Percentiles rank a stretch among this genome's conserved stretches.
Conservation (phyloP, 1,139 yeast genomes). For the Keqinozyma sinolaborantium region DNA sequence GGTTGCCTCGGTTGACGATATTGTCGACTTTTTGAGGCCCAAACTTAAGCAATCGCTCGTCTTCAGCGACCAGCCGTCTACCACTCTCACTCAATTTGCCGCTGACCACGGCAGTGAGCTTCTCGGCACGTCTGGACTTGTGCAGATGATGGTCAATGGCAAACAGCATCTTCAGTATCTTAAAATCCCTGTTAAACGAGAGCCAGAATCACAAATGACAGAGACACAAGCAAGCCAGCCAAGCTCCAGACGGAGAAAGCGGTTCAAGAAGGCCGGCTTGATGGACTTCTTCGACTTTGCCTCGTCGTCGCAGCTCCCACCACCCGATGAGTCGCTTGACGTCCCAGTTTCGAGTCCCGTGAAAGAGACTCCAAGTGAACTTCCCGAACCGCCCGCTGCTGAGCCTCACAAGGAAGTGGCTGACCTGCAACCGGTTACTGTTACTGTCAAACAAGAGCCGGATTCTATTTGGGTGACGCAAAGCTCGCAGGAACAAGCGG, state of each 20-base stretch:
- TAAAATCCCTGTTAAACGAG: too few relatives aligned
- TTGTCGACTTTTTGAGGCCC: too few relatives aligned
- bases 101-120: background rate
- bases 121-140: background rate
- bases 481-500: too few relatives aligned
- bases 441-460: too few relatives aligned
- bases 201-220: too few relatives aligned
- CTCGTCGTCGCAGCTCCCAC: constrained; percentile 6
- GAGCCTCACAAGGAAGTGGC: too few relatives aligned
- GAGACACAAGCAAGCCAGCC: background rate
- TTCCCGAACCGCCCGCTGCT: too few relatives aligned
- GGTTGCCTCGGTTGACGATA: too few relatives aligned
- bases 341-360: background rate
- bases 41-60: too few relatives aligned
- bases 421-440: too few relatives aligned
- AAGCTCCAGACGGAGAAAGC: constrained; percentile 22
- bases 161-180: background rate
- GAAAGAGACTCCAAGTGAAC: constrained; percentile 1
- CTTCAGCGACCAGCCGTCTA: background rate
- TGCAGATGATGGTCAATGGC: background rate
- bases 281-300: constrained; percentile 32
- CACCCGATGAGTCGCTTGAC: constrained; percentile 1
- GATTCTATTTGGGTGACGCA: too few relatives aligned
- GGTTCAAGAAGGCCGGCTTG: constrained; percentile 27
- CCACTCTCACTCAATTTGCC: background rate